Percentiles rank a stretch among this genome's conserved stretches.
Conservation (phyloP, 225 moss, liverwort and hornwort species). For the Bryoerythrophyllum caledonicum region DNA sequence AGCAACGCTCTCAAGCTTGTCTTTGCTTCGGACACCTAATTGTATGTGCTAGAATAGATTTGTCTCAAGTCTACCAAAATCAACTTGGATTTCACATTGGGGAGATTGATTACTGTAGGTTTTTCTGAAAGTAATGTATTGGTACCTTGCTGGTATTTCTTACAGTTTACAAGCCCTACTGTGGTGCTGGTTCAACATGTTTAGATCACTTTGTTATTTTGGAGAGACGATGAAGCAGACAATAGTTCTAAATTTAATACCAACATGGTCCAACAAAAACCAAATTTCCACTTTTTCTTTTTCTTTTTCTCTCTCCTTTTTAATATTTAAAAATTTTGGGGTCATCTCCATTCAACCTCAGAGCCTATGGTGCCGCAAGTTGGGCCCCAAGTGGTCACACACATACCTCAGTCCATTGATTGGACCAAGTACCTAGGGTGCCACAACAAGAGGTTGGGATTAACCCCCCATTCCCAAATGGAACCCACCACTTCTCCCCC, state of each 20-base stretch:
- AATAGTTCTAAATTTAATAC: no score
- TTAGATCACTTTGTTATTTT: background rate
- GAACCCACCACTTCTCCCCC: background rate
- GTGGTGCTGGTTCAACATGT: background rate
- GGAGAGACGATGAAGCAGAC: no score
- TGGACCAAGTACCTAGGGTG: background rate
- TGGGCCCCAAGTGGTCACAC: slow-evolving; percentile 6
- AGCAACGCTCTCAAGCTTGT: background rate
- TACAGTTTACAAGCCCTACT: background rate
- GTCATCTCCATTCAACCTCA: no score
- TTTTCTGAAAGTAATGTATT: slow-evolving; percentile 10
- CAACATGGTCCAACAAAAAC: no score
- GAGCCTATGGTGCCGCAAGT: no score
- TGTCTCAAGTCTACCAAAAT: background rate
- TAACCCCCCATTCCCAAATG: background rate
- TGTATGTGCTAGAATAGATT: slow-evolving; percentile 9
- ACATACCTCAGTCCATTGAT: background rate
- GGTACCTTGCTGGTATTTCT: slow-evolving; percentile 18
- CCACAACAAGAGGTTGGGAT: slow-evolving; percentile 3
- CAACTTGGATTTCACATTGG: background rate
- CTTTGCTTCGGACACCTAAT: slow-evolving; percentile 19
- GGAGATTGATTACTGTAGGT: background rate
- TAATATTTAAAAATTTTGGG: no score
- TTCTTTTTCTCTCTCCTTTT: no score
- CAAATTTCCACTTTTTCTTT: background rate